Base-by-base conservation (phyloP, 2,329 filamentous ascomycete genomes). In the Trichophyton equinum region DNA sequence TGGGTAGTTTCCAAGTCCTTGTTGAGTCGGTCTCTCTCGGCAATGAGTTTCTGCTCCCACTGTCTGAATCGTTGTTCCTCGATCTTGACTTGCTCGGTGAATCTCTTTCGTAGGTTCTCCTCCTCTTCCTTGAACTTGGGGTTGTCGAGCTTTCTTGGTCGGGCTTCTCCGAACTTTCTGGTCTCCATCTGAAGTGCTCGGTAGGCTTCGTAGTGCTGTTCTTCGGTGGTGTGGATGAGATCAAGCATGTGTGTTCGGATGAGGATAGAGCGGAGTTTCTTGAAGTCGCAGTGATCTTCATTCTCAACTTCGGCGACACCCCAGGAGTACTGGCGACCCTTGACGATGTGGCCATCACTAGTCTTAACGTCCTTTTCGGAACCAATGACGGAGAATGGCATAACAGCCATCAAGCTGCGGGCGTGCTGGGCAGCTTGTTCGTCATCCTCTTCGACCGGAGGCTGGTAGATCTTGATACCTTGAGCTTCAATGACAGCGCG, bases 91-190 rank as follows among this genome's bases (percentile, higher is more conserved):
- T 99, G 94, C 81, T 99, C 94, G 69, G 94, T 99, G 80, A 99
- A 99, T 69, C 95, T 86, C 86, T 99, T 99, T 79, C 94, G 87
- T 67, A 99, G 85, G 64, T 89, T 89, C 82, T 99, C 94, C 75
- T 99, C 94, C 78, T 99, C 94, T 77, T 99, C 94, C 85, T 99
- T 99, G 85, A 97, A 99, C 82, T 99, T 99, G 79, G 94, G 94
- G 82, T 99, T 99, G 81, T 99, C 94, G 70, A 99, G 82, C 85
- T 99, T 99, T 78, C 92, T 84, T 69, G 94, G 94, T 68, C 92
- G 86, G 63, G 91, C 92, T 81, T 99, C 95, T 77, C 94, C 94
- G 70, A 99, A 97, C 80, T 99, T 99, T 79, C 94, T 86, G 58
- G 94, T 99, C 82, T 99, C 94, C 94, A 99, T 99, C 79, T 99